phyloP scores from a whole-genome alignment of 1,284 basidiomycete genomes.

The Tilletiopsis washingtonensis region DNA sequence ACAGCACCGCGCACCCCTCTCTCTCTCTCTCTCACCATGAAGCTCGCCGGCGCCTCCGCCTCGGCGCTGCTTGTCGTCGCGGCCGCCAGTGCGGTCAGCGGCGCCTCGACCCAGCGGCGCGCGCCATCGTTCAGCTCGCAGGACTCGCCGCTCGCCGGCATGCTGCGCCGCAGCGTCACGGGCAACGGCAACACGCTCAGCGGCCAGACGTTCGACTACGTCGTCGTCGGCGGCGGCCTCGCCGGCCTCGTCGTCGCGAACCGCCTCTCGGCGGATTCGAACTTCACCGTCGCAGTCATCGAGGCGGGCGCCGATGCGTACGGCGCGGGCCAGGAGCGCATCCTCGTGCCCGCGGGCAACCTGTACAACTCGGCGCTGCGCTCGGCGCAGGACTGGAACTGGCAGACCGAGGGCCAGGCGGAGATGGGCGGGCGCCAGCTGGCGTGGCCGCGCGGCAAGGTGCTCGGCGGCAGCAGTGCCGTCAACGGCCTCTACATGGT shows the following conservation, averaged over 20 bases:
- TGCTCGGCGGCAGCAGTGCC: slow-evolving; percentile 34
- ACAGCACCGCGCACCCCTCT: too few species aligned
- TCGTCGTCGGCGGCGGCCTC: slow-evolving; percentile 56
- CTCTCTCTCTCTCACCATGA: too few species aligned
- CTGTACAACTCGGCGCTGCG: slow-evolving; percentile 27
- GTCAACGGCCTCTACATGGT: slow-evolving; percentile 41
- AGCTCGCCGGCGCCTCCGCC: too few species aligned
- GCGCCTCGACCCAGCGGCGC: background rate
- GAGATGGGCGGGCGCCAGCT: slow-evolving; percentile 10
- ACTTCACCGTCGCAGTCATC: slow-evolving; percentile 37
- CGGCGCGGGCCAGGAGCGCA: slow-evolving; percentile 11
- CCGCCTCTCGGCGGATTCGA: slow-evolving; percentile 28
- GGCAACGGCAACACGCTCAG: slow-evolving; percentile 12
- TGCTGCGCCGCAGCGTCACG: slow-evolving; percentile 1
- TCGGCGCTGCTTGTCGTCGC: too few species aligned
- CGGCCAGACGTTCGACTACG: slow-evolving; percentile 42
- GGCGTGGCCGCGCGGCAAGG: slow-evolving; percentile 15
- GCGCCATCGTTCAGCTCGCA: background rate
- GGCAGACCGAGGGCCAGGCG: slow-evolving; percentile 16
- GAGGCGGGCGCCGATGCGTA: slow-evolving; percentile 53
- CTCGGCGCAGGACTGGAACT: slow-evolving; percentile 33
- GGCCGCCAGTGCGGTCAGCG: too few species aligned
- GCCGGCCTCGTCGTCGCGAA: slow-evolving; percentile 36
- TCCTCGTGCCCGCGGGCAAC: slow-evolving; percentile 21
- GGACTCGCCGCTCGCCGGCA: background rate